Base-by-base conservation (phyloP, 352 stramenopile species). In the Globisporangium spinosum region DNA sequence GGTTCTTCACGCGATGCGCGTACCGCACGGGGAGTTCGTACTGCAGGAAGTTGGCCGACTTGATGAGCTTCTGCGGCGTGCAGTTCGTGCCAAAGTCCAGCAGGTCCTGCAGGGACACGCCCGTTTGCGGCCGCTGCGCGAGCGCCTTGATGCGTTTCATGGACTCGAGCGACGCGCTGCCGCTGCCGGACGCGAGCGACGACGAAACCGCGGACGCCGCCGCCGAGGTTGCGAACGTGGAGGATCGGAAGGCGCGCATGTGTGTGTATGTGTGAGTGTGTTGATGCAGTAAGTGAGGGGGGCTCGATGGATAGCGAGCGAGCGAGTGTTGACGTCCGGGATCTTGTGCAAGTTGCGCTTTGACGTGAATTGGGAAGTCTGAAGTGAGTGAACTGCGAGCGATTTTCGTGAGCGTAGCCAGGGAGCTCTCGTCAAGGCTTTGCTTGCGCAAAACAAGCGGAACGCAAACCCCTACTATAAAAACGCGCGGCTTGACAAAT, bases 1-100 rank as follows among this genome's bases (percentile, higher is more conserved):
- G 79, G 76, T 99, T 98, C 63, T 97, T 89, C 43, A 97, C 85
- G 27, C 97, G 95, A 68, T 99, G 97, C 6, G 97, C 95, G 66
- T 99, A 96, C 45, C 98, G 97, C 66, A 99, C 98, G 22, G 98
- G 98, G 60, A 99, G 85, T 81, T 99, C 98, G 8, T 89, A 87
- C 73, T 99, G 96, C 49, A 99, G 80, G 70, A 99, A 99, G 49
- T 91, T 93, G 35, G 98, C 97, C 56, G 88, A 95, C 45, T 95
- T 87, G 64, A 98, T 89, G 69, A 97, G 83, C 65, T 95, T 96
- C 65, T 93, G 80, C 22, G 83, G 70, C 1, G 86, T 85, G 73
- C 89, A 90, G 63, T 89, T 74, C 12, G 85, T 90, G 65, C 90
- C 90, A 67, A 97, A 97, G 65, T 92, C 84, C n/a, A 97, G 81